Conservation (phyloP, 2,329 filamentous ascomycete species). For the Calonectria hawksworthii region DNA sequence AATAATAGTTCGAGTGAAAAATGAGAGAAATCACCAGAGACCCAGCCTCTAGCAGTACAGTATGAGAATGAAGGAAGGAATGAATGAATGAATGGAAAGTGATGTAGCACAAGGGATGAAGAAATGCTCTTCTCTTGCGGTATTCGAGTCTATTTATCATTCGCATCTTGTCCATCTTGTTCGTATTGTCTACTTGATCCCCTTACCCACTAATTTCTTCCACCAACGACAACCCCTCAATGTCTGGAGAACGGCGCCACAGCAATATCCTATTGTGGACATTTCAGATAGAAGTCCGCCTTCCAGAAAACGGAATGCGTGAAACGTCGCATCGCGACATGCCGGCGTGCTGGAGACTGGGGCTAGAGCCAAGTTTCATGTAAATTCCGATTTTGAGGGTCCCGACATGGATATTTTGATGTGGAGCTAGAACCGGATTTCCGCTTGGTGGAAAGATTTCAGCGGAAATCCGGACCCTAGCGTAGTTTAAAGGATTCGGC, state of each 20-base stretch:
- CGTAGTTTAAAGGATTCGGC: background rate
- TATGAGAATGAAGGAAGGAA: background rate
- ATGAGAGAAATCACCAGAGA: background rate
- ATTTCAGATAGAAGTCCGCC: background rate
- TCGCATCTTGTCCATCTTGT: background rate
- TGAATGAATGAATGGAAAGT: background rate
- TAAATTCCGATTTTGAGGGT: background rate
- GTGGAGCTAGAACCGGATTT: background rate
- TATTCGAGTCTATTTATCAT: conserved; percentile 2
- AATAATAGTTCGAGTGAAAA: background rate
- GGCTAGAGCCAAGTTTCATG: background rate
- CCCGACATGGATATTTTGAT: background rate
- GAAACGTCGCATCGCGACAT: background rate
- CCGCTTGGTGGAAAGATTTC: conserved; percentile 2
- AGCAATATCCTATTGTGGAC: background rate
- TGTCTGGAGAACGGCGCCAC: background rate
- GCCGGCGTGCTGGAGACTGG: background rate
- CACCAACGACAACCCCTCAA: background rate
- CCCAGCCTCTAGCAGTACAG: background rate
- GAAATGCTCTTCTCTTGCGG: background rate
- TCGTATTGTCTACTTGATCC: background rate
- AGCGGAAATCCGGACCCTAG: background rate
- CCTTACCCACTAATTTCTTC: background rate
- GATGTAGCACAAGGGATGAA: background rate
- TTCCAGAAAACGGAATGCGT: background rate